Evolutionary conservation across 129 eudicot genomes (phyloP).

Genomic region (Rutidosis leptorrhynchoides): DNA sequence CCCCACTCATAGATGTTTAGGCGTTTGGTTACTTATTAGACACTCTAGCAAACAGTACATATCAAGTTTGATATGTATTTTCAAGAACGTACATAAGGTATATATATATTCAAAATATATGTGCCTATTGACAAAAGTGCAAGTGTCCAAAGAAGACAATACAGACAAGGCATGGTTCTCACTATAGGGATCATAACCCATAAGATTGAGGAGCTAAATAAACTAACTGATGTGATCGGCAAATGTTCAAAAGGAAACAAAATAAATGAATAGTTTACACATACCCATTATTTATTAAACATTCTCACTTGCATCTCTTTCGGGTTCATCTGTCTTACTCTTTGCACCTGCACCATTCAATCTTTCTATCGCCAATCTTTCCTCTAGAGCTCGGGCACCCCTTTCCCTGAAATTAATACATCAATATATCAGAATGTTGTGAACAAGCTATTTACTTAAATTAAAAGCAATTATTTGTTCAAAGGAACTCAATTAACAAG

Average conservation of each 20-base stretch:
- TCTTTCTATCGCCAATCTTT: constrained; percentile 86
- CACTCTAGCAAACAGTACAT: neutral
- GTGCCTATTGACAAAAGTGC: constrained; percentile 1
- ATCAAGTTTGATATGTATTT: neutral
- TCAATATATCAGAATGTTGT: neutral
- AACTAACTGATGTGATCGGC: constrained; percentile 22
- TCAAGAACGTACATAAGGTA: neutral
- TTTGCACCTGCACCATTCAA: constrained; percentile 43
- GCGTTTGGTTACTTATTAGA: neutral
- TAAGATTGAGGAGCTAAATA: constrained; percentile 8
- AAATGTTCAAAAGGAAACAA: constrained; percentile 12
- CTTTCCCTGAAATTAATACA: constrained; percentile 66
- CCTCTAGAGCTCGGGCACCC: constrained; percentile 94
- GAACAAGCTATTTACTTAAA: neutral
- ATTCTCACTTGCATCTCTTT: constrained; percentile 63
- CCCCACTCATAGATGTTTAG: too few species aligned
- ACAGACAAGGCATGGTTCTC: constrained; percentile 12
- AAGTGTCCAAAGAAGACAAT: constrained; percentile 20
- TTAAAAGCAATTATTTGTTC: neutral
- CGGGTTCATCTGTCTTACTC: constrained; percentile 49
- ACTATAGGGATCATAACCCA: constrained; percentile 16
- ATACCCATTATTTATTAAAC: constrained; percentile 42
- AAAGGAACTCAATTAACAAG: neutral
- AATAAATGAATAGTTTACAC: constrained; percentile 32
- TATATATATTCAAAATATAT: constrained; percentile 1